These are phyloP conservation scores for Sclerotinia borealis DNA, from an alignment of 2,329 filamentous ascomycete genomes.

Conservation along the genomic window DNA sequence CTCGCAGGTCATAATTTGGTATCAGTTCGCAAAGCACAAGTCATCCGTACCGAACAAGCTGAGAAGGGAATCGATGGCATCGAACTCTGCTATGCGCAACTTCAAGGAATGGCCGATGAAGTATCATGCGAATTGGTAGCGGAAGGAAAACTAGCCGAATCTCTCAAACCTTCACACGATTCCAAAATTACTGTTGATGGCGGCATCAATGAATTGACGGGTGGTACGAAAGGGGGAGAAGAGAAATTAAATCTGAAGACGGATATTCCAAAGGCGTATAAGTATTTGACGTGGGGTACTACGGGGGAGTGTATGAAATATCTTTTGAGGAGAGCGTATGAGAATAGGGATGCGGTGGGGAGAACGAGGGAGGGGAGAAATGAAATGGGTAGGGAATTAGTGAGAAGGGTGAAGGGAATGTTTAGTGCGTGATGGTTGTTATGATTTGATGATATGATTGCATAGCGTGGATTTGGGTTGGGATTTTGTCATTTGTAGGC, in stretches of 20 bases:
- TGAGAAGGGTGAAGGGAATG: slow-evolving; percentile 44
- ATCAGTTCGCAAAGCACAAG: slow-evolving; percentile 56
- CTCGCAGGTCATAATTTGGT: slow-evolving; percentile 78
- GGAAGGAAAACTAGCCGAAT: slow-evolving; percentile 27
- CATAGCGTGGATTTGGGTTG: background rate
- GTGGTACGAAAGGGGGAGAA: slow-evolving; percentile 20
- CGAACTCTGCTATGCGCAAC: slow-evolving; percentile 63
- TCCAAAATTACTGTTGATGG: background rate
- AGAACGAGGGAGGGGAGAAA: slow-evolving; percentile 55
- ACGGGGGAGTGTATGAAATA: slow-evolving; percentile 77
- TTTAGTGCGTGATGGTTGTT: slow-evolving; percentile 30
- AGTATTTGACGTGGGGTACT: slow-evolving; percentile 65
- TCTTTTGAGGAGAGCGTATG: slow-evolving; percentile 59
- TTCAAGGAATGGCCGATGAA: slow-evolving; percentile 95
- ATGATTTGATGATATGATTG: background rate
- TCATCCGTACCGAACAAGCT: slow-evolving; percentile 41
- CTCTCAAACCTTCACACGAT: background rate
- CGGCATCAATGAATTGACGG: background rate
- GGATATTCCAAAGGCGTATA: slow-evolving; percentile 52
- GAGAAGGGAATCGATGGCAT: slow-evolving; percentile 34
- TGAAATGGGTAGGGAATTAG: slow-evolving; percentile 57
- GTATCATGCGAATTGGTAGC: slow-evolving; percentile 59
- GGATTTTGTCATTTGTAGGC: background rate
- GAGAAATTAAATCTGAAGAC: slow-evolving; percentile 30
- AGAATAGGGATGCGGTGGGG: slow-evolving; percentile 66